These are phyloP conservation scores for Neurospora sp. DNA, from an alignment of 495 filamentous ascomycete species.

Conservation along the genomic window DNA sequence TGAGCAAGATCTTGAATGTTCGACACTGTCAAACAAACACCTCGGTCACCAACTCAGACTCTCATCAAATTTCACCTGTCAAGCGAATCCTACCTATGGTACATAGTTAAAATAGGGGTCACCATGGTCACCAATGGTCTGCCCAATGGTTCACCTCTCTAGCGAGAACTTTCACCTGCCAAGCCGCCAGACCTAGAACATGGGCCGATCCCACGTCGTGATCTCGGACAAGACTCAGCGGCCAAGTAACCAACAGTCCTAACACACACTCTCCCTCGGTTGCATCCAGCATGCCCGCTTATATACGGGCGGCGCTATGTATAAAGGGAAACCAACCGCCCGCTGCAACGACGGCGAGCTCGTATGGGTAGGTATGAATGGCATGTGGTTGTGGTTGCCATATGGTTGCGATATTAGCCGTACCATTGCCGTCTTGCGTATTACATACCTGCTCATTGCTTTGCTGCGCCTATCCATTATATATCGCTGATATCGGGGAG, in stretches of 20 bases:
- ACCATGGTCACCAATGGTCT: not conserved
- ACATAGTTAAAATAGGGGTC: not conserved
- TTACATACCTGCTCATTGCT: not conserved
- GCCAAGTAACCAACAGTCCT: not conserved
- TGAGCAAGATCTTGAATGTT: not conserved
- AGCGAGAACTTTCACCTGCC: not conserved
- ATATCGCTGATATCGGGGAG: not conserved
- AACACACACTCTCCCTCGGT: not conserved
- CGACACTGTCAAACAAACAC: not conserved
- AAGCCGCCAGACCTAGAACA: not conserved
- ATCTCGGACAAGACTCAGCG: not conserved
- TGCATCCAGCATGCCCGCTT: not conserved
- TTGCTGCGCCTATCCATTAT: not conserved
- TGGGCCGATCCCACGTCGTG: not conserved
- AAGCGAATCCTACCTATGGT: not conserved
- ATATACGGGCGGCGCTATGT: not conserved
- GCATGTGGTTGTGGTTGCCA: not conserved
- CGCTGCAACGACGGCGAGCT: not conserved
- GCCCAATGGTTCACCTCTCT: not conserved
- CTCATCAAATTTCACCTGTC: not conserved
- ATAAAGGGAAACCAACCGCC: not conserved
- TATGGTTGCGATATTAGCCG: not conserved
- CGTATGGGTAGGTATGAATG: not conserved
- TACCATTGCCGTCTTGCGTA: too few relatives aligned
- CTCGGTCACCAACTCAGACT: not conserved